Conservation (phyloP, 2,329 filamentous ascomycete genomes). For the Proliferodiscus dingleyae region DNA sequence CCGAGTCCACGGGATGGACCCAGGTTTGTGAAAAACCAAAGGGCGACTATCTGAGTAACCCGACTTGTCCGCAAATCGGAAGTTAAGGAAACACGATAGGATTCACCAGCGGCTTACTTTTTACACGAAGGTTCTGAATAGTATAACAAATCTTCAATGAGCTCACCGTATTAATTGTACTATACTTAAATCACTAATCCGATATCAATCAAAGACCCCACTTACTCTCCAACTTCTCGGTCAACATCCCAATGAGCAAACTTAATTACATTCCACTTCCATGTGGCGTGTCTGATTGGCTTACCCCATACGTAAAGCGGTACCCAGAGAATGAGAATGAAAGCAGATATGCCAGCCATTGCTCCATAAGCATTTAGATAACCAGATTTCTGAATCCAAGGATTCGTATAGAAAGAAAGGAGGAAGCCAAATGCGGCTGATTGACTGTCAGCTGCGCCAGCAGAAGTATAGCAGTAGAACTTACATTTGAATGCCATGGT, state of each 20-base stretch:
- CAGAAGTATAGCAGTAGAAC: constrained; percentile 14
- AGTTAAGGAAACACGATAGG: too few species aligned
- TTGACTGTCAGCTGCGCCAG: neutral
- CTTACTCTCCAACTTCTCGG: constrained; percentile 50
- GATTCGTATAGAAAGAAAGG: constrained; percentile 56
- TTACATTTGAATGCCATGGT: constrained; percentile 51
- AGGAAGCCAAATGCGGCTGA: constrained; percentile 50
- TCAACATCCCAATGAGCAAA: constrained; percentile 47
- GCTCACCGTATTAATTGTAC: too few species aligned
- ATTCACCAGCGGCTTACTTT: too few species aligned
- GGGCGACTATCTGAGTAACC: too few species aligned
- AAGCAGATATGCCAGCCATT: constrained; percentile 52
- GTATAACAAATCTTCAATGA: too few species aligned
- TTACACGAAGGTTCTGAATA: too few species aligned
- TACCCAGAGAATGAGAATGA: constrained; percentile 43
- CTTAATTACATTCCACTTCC: constrained; percentile 43
- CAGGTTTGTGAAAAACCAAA: too few species aligned
- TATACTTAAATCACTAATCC: too few species aligned
- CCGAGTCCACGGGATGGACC: too few species aligned
- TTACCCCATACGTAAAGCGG: constrained; percentile 50
- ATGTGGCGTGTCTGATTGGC: constrained; percentile 41
- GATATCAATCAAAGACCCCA: too few species aligned
- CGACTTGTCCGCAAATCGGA: too few species aligned
- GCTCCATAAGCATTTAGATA: constrained; percentile 48
- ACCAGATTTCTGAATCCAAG: constrained; percentile 47